Conservation (phyloP, 1,139 yeast genomes). For the Protomyces inundatus region DNA sequence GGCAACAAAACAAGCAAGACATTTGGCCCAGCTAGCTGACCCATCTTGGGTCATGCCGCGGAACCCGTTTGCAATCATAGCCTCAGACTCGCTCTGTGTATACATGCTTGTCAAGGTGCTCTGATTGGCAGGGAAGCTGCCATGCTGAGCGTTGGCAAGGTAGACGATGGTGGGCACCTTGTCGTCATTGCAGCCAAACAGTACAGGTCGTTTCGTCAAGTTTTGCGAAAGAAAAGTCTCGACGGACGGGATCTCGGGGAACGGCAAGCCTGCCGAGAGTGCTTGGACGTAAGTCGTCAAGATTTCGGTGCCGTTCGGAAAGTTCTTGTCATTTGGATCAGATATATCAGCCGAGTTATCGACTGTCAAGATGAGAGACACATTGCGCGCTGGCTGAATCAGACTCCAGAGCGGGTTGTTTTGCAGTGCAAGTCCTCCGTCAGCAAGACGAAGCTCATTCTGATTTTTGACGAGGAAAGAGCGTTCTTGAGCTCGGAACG, state of each 20-base stretch:
- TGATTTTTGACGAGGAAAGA: constrained; percentile 29
- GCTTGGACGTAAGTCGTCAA: constrained; percentile 58
- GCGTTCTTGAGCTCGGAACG: constrained; percentile 29
- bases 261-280: constrained; percentile 57
- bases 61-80: constrained; percentile 73
- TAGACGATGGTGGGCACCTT: constrained; percentile 71
- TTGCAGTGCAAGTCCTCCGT: constrained; percentile 83
- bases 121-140: constrained; percentile 59
- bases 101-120: constrained; percentile 64
- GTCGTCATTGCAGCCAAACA: constrained; percentile 71
- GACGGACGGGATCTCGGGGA: constrained; percentile 71
- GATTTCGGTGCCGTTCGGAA: constrained; percentile 62
- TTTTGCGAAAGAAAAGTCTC: constrained; percentile 55
- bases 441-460: constrained; percentile 55
- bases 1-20: constrained; percentile 85
- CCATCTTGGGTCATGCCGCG: constrained; percentile 69
- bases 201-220: constrained; percentile 46
- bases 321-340: constrained; percentile 71
- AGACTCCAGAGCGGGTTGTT: constrained; percentile 79
- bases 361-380: constrained; percentile 74
- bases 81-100: constrained; percentile 53
- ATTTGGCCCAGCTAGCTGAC: constrained; percentile 63
- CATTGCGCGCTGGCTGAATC: constrained; percentile 60
- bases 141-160: constrained; percentile 68
- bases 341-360: constrained; percentile 79